These are phyloP conservation scores for Asterionellopsis glacialis DNA, from an alignment of 108 stramenopile species.

Conservation along the genomic window DNA sequence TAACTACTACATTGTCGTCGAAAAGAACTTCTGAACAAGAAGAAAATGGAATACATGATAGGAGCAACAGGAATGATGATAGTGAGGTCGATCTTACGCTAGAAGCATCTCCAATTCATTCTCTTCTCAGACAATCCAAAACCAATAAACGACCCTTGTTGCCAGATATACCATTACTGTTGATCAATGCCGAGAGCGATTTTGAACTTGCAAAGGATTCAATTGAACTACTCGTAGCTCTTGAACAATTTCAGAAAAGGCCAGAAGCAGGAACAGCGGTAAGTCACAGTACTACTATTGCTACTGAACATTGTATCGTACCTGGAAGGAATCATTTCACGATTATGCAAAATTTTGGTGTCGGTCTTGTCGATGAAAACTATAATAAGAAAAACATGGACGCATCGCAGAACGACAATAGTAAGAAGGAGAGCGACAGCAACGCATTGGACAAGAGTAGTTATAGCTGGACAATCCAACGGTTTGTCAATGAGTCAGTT, in stretches of 20 bases:
- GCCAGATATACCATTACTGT: background rate
- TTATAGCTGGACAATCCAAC: background rate
- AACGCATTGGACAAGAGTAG: background rate
- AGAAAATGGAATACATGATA: too few relatives aligned
- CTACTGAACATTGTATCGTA: background rate
- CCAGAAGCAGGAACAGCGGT: background rate
- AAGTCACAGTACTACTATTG: too few relatives aligned
- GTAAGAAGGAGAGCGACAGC: background rate
- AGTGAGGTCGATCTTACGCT: background rate
- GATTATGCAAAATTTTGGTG: background rate
- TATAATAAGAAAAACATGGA: too few relatives aligned
- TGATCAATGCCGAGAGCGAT: conserved; percentile 7
- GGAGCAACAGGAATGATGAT: too few relatives aligned
- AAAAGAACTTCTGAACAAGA: too few relatives aligned
- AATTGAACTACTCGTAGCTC: background rate
- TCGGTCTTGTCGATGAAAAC: background rate
- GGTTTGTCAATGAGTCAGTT: background rate
- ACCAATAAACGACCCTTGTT: background rate
- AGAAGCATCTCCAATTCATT: conserved; percentile 1
- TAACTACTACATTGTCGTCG: too few relatives aligned
- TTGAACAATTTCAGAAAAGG: background rate
- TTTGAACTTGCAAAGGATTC: background rate
- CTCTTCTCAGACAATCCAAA: background rate
- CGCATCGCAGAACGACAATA: background rate
- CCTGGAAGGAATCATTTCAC: background rate